Evolutionary conservation across 2,329 filamentous ascomycete species (phyloP), one percentile per base, ranked within the genome.

Genomic region (Cercospora citrullina): DNA sequence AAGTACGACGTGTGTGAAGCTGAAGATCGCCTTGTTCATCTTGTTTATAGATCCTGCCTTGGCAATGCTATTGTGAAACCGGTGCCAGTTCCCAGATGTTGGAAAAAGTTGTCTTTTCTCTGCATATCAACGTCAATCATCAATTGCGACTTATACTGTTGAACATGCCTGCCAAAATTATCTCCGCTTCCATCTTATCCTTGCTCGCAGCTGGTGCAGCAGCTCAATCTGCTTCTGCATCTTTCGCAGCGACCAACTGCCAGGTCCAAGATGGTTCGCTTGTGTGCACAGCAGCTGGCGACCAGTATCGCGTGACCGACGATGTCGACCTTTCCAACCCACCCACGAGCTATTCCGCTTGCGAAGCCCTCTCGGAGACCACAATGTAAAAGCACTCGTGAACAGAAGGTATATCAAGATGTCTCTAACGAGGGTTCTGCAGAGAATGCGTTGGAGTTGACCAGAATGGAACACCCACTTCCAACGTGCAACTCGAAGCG

Each of bases 231-330:
- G 55, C 55, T 2, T 59, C 55, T 36, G 30, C 55, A 14, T 33
- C 55, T 3, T 55, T 55, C 48, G 48, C 48, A 59, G 55, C 55
- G 12, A 36, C 28, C 28, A 59, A 59, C 18, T 59, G 55, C 18
- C 55, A 59, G 9, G 55, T 59, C 2, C 55, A 59, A 59, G 31
- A 59, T 36, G 55, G 55, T 23, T 31, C 55, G 55, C 55, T 59
- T 5, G 31, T 59, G 0, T 59, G 55, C 5, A 59, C 55, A 59
- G 55, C 31, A 36, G 16, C 18, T 4, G 55, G 55, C 31, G 55
- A 59, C 1, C 55, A 59, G 30, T 59, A 59, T 21, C 55, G 55
- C 4, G 55, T 36, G 9, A 59, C 55, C 16, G 31, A 36, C 55
- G 55, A 59, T 5, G 26, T 59, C 8, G 55, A 59, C 18, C 55